Evolutionary conservation across 257 asterid genomes (phyloP), one percentile per base, ranked within the genome.

Genomic region (Thymus mandschuricus): DNA sequence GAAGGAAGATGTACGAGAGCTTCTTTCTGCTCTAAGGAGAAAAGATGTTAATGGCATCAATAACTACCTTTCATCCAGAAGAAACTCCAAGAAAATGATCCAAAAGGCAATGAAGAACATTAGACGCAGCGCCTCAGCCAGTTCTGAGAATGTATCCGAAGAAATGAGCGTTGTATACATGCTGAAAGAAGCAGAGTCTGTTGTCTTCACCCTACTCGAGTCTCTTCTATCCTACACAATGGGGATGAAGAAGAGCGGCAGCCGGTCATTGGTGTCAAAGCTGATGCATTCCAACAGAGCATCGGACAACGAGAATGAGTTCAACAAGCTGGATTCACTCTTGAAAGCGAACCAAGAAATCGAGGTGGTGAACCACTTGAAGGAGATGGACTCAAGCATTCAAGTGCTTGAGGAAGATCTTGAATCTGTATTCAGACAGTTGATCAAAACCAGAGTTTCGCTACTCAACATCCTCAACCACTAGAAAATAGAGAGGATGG

Each of bases 381-480:
- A 59, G 58, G 67, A 67, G 70, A 79, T 81, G 75, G 83, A 81
- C 30, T 46, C 78, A 1, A 48, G 61, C 78, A 79, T 81, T 71
- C 60, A 59, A 56, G 64, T 11, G 4, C 55, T 80, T 56, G 83
- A 83, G 72, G 76, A 83, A 21, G 81, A 72, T 21, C 68, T 83
- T 0, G 83, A 81, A 61, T 70, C 57, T 34, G 55, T 81, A 28
- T 79, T 74, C 79, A 81, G 69, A 54, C 76, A 70, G 35, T 61
- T 84, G 51, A 84, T 81, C 38, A 76, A 71, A 74, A 69, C 83
- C n/a, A 68, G 85, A 75, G 88, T 79, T 12, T 83, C 69, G 21
- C 78, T 81, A 41, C 88, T 79, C 70, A 85, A 79, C 60, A 77
- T 71, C 56, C 58, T 81, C 62, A 84, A 58, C 49, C 73, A 71